Base-by-base conservation (phyloP, 768 basidiomycete genomes). In the Trametes gibbosa region DNA sequence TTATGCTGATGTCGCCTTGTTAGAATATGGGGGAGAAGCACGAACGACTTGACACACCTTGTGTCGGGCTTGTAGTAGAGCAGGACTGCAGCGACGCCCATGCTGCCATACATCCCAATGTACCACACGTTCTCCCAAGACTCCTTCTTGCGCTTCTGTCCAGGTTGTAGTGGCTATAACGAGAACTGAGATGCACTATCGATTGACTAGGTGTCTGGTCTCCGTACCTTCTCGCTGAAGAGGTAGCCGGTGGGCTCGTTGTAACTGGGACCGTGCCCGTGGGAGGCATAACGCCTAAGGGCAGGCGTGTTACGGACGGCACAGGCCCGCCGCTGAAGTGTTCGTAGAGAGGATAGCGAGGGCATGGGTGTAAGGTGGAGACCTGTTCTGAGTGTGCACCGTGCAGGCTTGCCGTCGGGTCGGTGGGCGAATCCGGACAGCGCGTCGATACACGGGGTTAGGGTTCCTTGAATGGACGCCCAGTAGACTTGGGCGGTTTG, bases 1-100 rank as follows among this genome's bases (percentile, higher is more conserved):
- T 89, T 75, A 97, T 90, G 70, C 94, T 97, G 27, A 13, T 67
- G 34, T 35, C 10, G n/a, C n/a, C n/a, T n/a, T 17, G 46, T 21
- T 41, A 43, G 1, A 21, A 2, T 2, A 43, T 7, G 37, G 29
- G 13, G 19, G 1, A 46, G 6, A 7, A 10, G n/a, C 12, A 40
- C 17, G 13, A 42, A 37, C 49, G 35, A 37, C 50, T 19, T 41
- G 19, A 72, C 89, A 60, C 64, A 94, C 94, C 89, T 93, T 17
- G 91, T 94, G 70, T 96, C 92, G 2, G 94, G 94, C 75, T 95
- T 95, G 78, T 94, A 95, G 74, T 92, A 92, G 24, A 93, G 74
- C 70, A 91, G 76, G 32, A 95, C 82, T 10, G 81, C 73, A 29
- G 87, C 90, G 61, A 94, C 75, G 5, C 78, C 84, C 84, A 97